Evolutionary conservation across 2,329 filamentous ascomycete genomes (phyloP), one percentile per base, ranked within the genome.

Genomic region (Pestalotiopsis sp.): DNA sequence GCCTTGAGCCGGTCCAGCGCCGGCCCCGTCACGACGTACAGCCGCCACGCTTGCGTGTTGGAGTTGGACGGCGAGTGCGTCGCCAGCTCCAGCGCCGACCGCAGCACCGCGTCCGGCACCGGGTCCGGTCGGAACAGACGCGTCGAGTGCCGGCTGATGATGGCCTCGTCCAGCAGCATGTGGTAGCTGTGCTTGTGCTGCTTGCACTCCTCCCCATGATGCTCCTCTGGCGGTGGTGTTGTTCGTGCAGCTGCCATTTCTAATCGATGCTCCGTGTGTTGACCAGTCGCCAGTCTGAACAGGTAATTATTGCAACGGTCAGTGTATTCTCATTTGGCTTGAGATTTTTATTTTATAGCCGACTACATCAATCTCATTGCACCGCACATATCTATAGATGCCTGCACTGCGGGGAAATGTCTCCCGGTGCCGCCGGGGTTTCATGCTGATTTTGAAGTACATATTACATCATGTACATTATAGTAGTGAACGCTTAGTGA

Each of bases 41-140:
- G 66, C 5, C 71, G 68, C 71, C 71, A 72, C 58, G 71, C 63
- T 27, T 74, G 73, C 41, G 72, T 71, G 69, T 74, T 75, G 39
- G 69, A 70, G 67, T 75, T 68, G 64, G 71, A 72, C 25, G 71
- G 71, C 12, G 71, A 23, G 67, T 73, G 69, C 3, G 61, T 31
- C 3, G 72, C 71, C 20, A 73, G 67, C 3, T 67, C 49, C 11
- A 73, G 60, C 3, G 67, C 67, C 27, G 39, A 23, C 23, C 69
- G 65, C 7, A 73, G 65, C 3, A 70, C 23, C 0, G 31, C 11
- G n/a, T 31, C 67, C 0, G 71, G 72, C 2, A 71, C 70, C 1
- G 67, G 66, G 20, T 59, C 59, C 39, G 69, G 58, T 4, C 69
- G 69, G 67, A 67, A 73, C 0, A 69, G 45, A 1, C 73, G 69